Conservation (phyloP, 169 alveolate species). For the Cryptosporidium baileyi region DNA sequence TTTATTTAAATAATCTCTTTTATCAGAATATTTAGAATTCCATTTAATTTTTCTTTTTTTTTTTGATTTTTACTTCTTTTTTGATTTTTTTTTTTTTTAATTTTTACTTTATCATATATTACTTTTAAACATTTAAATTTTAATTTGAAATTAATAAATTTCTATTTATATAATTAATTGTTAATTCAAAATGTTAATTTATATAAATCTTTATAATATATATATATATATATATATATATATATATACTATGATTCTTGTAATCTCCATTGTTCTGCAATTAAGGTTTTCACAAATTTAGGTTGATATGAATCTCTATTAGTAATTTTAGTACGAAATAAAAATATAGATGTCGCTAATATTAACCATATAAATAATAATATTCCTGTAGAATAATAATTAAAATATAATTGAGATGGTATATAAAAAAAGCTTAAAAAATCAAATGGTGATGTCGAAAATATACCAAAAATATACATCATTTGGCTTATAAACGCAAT, state of each 20-base stretch:
- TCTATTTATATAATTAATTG: too few species aligned
- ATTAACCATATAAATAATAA: slow-evolving; percentile 12
- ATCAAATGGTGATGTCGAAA: slow-evolving; percentile 65
- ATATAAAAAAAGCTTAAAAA: slow-evolving; percentile 41
- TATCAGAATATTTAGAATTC: too few species aligned
- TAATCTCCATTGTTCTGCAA: slow-evolving; percentile 40
- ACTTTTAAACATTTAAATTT: too few species aligned
- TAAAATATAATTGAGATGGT: slow-evolving; percentile 60
- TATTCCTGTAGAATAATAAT: slow-evolving; percentile 26
- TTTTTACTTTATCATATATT: too few species aligned
- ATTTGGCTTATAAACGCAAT: slow-evolving; percentile 63
- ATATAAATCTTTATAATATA: neutral
- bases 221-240: neutral
- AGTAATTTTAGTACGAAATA: slow-evolving; percentile 48
- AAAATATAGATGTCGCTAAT: neutral
- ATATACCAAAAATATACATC: slow-evolving; percentile 25
- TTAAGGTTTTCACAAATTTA: slow-evolving; percentile 33
- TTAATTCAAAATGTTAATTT: neutral
- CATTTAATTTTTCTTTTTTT: too few species aligned
- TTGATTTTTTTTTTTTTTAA: too few species aligned
- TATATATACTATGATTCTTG: slow-evolving; percentile 6
- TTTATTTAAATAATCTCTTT: too few species aligned
- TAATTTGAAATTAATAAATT: too few species aligned
- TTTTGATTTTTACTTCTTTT: too few species aligned
- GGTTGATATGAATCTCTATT: slow-evolving; percentile 59